Percentiles rank a stretch among this genome's conserved stretches.
phyloP scores from a whole-genome alignment of 1,284 basidiomycete genomes.

The Trametes polyzona region DNA sequence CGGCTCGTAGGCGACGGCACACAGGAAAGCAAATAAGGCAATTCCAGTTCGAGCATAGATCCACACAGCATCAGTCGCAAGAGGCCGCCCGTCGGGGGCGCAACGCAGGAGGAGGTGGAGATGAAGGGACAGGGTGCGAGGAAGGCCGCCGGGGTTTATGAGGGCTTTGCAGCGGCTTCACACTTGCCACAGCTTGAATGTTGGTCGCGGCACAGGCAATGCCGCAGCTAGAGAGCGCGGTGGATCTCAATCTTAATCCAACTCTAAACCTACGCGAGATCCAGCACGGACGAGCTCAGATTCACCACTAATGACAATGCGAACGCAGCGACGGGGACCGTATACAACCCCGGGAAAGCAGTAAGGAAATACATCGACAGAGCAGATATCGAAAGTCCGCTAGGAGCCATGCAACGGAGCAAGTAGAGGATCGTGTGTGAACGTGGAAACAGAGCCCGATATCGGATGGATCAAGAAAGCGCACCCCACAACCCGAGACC shows the following conservation, averaged over 20 bases:
- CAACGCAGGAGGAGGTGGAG: neutral
- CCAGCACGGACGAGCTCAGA: neutral
- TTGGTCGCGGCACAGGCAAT: too few relatives aligned
- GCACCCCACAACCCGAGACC: constrained; percentile 71
- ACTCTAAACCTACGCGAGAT: constrained; percentile 11
- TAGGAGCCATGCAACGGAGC: neutral
- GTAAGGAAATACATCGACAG: neutral
- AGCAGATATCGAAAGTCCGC: neutral
- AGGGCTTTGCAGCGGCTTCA: neutral
- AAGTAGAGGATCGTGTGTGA: too few relatives aligned
- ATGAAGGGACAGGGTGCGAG: neutral
- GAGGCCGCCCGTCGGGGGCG: neutral
- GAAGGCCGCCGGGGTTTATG: neutral
- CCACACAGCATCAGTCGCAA: neutral
- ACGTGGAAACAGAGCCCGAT: too few relatives aligned
- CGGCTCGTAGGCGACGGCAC: constrained; percentile 13
- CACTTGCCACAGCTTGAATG: too few relatives aligned
- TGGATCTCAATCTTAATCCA: constrained; percentile 2
- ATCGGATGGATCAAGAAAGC: constrained; percentile 42
- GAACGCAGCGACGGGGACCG: neutral
- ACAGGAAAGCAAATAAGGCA: constrained; percentile 14
- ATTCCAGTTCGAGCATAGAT: neutral
- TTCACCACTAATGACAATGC: neutral
- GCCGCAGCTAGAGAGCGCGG: too few relatives aligned
- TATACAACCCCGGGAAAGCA: neutral